These are phyloP conservation scores for Populus tomentosa DNA, from an alignment of 441 rosid genomes.

Conservation along the genomic window DNA sequence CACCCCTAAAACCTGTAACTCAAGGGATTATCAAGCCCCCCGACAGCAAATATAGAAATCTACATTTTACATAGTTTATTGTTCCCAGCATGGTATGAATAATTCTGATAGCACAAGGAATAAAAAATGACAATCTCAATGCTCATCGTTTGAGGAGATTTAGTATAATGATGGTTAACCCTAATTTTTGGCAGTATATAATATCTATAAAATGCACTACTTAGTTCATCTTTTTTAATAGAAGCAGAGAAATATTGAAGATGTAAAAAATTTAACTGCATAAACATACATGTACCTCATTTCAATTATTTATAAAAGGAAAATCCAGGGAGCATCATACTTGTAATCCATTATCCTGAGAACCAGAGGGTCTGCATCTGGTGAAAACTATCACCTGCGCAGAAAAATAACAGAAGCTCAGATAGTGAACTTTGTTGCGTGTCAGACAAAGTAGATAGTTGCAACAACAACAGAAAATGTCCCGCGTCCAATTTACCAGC, in stretches of 20 bases:
- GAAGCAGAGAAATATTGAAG: not conserved
- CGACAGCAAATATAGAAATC: not conserved
- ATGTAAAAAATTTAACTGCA: not conserved
- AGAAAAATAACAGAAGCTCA: not conserved
- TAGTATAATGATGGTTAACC: not conserved
- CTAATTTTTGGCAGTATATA: not conserved
- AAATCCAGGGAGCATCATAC: slow-evolving; percentile 29
- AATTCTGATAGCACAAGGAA: not conserved
- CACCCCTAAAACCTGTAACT: not conserved
- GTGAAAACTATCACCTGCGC: slow-evolving; percentile 72
- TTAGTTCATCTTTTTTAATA: not conserved
- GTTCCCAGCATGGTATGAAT: not conserved
- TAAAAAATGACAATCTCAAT: not conserved
- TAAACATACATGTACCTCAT: not conserved
- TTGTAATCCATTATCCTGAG: slow-evolving; percentile 86
- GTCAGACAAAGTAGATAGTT: not conserved
- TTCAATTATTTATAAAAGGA: not conserved
- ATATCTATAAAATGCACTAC: not conserved
- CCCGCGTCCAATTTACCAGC: not conserved
- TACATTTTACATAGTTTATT: not conserved
- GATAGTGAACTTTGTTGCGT: not conserved
- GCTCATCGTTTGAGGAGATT: not conserved
- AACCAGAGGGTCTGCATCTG: slow-evolving; percentile 95
- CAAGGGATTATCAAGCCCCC: not conserved
- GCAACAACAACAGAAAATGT: not conserved